Evolutionary conservation across 371 early-diverging fungal species (phyloP), one percentile per base, ranked within the genome.

Genomic region (Mucor ambiguus): DNA sequence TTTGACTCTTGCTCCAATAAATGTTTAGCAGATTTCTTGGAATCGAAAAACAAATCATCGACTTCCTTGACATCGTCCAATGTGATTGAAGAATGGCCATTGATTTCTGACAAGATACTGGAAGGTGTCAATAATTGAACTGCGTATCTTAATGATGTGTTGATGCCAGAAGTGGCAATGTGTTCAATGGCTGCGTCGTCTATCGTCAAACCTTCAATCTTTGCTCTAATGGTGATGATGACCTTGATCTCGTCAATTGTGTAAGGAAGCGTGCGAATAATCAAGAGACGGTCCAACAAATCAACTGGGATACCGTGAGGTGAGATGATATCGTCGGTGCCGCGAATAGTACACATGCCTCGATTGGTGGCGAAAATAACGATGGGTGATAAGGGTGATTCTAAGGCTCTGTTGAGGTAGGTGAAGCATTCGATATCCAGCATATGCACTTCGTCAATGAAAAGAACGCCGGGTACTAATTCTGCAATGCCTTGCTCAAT

Each of bases 401-500:
- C 99, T 54, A 98, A 86, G 12, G 98, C 96, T 44, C 98, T 93
- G 87, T 98, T 99, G 58, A 99, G 86, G 73, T 97, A 99, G 0
- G 98, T 96, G 74, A 99, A 99, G 81, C 98, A 98, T 81, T 99
- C 99, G 65, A 98, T 93, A 82, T 99, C 98, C 41, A 99, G 89
- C 95, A 99, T 95, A 73, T 99, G 99, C 10, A 97, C 97, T 83
- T 99, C 99, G 77, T 99, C 98, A 74, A 99, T 95, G 72, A 99
- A 98, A 43, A 99, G 77, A 8, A 99, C 97, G 58, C 99, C 99
- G 5, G 98, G 98, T 22, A 97, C 93, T 18, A 99, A 83, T 75
- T 96, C 96, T 3, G 98, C 99, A 66, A 93, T 95, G 30, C 98
- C 99, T 75, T 99, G 98, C 73, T 98, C 98, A 64, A 99, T 95